These are phyloP conservation scores for Hawksworthiomyces lignivorus DNA, from an alignment of 2,329 filamentous ascomycete species.

Conservation along the genomic window DNA sequence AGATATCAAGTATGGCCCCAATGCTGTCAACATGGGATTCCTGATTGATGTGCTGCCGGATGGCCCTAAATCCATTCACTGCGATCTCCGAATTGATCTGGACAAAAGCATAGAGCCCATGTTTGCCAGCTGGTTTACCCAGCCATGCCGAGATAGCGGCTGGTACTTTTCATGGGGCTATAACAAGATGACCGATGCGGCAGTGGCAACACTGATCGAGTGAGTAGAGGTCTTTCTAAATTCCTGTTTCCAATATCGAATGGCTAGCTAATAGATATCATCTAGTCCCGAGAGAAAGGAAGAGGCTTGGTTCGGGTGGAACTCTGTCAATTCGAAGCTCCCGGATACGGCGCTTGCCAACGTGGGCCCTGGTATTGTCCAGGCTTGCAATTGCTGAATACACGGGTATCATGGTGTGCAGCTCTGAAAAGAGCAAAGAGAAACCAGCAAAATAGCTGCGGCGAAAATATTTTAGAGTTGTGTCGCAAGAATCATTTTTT, in stretches of 20 bases:
- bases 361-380: conserved; percentile 11
- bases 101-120: conserved; percentile 12
- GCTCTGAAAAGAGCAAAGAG: too few relatives aligned
- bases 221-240: conserved; percentile 15
- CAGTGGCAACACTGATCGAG: conserved; percentile 24
- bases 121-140: conserved; percentile 19
- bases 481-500: too few relatives aligned
- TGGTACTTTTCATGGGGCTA: conserved; percentile 27
- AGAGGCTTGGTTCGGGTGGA: conserved; percentile 18
- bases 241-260: not conserved
- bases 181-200: conserved; percentile 20
- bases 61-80: conserved; percentile 11
- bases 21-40: conserved; percentile 10
- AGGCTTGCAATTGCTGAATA: conserved; percentile 11
- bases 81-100: conserved; percentile 11
- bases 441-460: too few relatives aligned
- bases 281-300: conserved; percentile 12
- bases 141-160: conserved; percentile 18
- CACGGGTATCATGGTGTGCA: too few relatives aligned
- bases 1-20: conserved; percentile 12
- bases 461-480: too few relatives aligned
- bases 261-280: not conserved
- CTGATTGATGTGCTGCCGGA: conserved; percentile 11
- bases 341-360: conserved; percentile 4
- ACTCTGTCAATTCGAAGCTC: conserved; percentile 13